These are phyloP conservation scores for Arthroderma sp. DNA, from an alignment of 2,329 filamentous ascomycete species.

Conservation along the genomic window DNA sequence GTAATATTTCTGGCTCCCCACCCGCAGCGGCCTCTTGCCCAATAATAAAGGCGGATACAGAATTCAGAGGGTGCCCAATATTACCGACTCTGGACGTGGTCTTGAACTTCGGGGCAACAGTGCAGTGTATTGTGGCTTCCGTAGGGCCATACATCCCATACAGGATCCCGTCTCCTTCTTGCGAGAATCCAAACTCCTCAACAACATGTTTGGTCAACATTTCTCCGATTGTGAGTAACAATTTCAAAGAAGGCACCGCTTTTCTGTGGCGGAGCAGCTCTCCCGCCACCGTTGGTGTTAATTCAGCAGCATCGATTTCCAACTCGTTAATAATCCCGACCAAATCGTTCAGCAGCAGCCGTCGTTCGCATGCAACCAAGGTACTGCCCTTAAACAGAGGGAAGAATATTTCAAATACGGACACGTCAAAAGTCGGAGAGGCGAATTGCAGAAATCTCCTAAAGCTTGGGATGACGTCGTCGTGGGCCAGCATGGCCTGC, in stretches of 20 bases:
- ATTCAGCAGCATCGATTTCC: slow-evolving; percentile 67
- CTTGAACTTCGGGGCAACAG: slow-evolving; percentile 52
- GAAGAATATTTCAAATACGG: slow-evolving; percentile 91
- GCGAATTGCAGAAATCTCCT: slow-evolving; percentile 80
- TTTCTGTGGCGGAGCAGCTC: slow-evolving; percentile 57
- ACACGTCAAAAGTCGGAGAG: slow-evolving; percentile 85
- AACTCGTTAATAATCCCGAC: slow-evolving; percentile 51
- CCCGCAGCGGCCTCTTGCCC: slow-evolving; percentile 26
- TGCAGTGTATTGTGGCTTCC: slow-evolving; percentile 84
- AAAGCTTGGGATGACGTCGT: slow-evolving; percentile 63
- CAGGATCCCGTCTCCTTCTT: slow-evolving; percentile 47
- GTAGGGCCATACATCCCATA: slow-evolving; percentile 94
- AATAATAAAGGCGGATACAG: slow-evolving; percentile 65
- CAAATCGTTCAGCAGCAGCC: slow-evolving; percentile 61
- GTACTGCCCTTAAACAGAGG: slow-evolving; percentile 62
- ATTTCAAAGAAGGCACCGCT: slow-evolving; percentile 52
- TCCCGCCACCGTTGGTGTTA: slow-evolving; percentile 77
- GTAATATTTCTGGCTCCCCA: slow-evolving; percentile 40
- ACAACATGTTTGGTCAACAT: slow-evolving; percentile 74
- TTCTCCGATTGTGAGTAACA: slow-evolving; percentile 79
- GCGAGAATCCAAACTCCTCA: slow-evolving; percentile 58
- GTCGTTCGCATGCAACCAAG: slow-evolving; percentile 56
- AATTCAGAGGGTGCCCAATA: slow-evolving; percentile 67
- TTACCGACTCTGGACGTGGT: slow-evolving; percentile 46
- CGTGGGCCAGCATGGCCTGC: slow-evolving; percentile 70